Conservation (phyloP, 768 basidiomycete genomes). For the Leccinum subtestaceum region DNA sequence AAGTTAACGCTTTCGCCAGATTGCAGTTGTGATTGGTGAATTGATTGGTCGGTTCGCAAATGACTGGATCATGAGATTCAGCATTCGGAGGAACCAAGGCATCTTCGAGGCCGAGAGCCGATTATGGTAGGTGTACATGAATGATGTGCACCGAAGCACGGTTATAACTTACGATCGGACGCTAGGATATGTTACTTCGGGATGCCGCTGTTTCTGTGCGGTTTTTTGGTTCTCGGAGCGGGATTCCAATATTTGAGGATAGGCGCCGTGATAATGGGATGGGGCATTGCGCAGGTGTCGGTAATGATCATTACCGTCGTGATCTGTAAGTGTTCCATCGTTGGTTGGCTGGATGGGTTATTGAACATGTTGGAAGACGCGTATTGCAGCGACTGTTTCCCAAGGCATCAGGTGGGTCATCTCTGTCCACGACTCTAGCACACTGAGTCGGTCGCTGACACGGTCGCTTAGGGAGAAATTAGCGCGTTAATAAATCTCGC, state of each 20-base stretch:
- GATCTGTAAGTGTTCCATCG: constrained; percentile 29
- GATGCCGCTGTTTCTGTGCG: constrained; percentile 39
- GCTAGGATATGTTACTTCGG: constrained; percentile 38
- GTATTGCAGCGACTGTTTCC: constrained; percentile 39
- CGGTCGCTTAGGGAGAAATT: constrained; percentile 35
- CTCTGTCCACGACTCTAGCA: no score
- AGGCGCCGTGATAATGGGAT: constrained; percentile 38
- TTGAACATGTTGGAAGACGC: constrained; percentile 29
- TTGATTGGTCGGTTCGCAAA: constrained; percentile 49
- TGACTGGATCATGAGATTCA: constrained; percentile 45
- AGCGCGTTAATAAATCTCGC: constrained; percentile 43
- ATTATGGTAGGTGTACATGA: constrained; percentile 33
- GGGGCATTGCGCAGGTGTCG: constrained; percentile 40
- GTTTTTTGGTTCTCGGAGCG: constrained; percentile 41
- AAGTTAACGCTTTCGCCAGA: constrained; percentile 22
- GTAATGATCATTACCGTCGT: constrained; percentile 41
- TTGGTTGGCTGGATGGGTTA: neutral
- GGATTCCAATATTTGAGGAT: constrained; percentile 34
- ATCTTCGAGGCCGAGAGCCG: constrained; percentile 54
- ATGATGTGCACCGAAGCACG: no score
- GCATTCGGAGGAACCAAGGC: constrained; percentile 45
- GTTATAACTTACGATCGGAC: neutral
- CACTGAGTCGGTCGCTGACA: neutral
- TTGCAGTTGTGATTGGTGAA: constrained; percentile 52
- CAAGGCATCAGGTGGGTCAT: constrained; percentile 25